phyloP scores from a whole-genome alignment of 2,329 filamentous ascomycete species.

The Aspergillus sp. region DNA sequence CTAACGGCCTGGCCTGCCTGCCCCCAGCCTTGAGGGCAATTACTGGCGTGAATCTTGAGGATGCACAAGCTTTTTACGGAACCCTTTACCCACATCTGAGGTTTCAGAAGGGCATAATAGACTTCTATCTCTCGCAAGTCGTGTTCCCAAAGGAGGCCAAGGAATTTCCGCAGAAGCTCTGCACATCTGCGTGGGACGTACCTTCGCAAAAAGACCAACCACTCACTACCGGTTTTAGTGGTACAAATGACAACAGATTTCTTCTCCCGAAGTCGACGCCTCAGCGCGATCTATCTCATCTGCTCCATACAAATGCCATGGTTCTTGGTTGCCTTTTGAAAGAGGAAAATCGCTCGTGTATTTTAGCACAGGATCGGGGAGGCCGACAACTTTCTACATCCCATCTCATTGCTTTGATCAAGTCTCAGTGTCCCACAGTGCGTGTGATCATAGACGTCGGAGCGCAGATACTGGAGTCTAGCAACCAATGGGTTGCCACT shows the following conservation, averaged over 20 bases:
- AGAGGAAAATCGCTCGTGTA: conserved; percentile 45
- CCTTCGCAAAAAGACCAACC: conserved; percentile 27
- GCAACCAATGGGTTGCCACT: conserved; percentile 56
- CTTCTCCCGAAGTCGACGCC: conserved; percentile 57
- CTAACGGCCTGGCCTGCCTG: conserved; percentile 29
- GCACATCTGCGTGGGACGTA: conserved; percentile 67
- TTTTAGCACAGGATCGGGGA: conserved; percentile 14
- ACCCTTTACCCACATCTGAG: conserved; percentile 56
- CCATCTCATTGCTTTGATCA: conserved; percentile 35
- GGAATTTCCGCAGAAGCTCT: conserved; percentile 63
- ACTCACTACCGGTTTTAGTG: conserved; percentile 65
- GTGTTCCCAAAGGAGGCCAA: conserved; percentile 64
- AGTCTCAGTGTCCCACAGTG: too few relatives aligned
- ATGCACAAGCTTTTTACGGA: conserved; percentile 51
- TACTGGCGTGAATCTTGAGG: conserved; percentile 58
- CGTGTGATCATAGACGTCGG: conserved; percentile 70
- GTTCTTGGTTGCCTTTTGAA: conserved; percentile 61
- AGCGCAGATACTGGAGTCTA: conserved; percentile 65
- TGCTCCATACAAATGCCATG: conserved; percentile 65
- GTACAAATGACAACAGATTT: conserved; percentile 63
- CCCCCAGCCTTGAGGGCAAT: conserved; percentile 43
- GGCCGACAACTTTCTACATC: conserved; percentile 32
- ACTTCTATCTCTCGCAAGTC: conserved; percentile 61
- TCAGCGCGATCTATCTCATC: conserved; percentile 55
- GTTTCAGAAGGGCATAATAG: conserved; percentile 54